Base-by-base conservation (phyloP, 768 basidiomycete species). In the Hortiboletus campestris region DNA sequence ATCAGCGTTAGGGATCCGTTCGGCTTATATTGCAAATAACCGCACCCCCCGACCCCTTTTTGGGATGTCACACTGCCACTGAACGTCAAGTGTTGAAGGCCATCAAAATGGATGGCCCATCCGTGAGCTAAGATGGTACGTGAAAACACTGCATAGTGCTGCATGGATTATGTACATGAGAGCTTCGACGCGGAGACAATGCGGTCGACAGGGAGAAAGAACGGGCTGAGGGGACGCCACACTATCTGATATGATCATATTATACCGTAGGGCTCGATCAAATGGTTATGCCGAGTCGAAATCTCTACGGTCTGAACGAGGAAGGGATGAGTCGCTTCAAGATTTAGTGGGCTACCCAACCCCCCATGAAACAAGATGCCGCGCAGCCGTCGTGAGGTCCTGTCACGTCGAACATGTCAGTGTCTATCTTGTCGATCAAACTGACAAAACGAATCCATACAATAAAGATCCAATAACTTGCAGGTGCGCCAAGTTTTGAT, bases 131-230 rank as follows among this genome's bases (percentile, higher is more conserved):
- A 43, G 17, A 42, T 17, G 41, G 39, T 42, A 35, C 13, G 31
- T 43, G 43, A 53, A 36, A 28, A 19, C 6, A 39, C 16, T n/a
- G 10, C 17, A 17, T 29, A 13, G 16, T 45, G 8, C 14, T 29
- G 12, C 19, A 35, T 49, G 14, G 17, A 45, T 36, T 22, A 56
- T 20, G 25, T 39, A n/a, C n/a, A n/a, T 16, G 41, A 28, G 22
- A 47, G 13, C 14, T 34, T 53, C 7, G n/a, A 44, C 4, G 62
- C 60, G 67, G 67, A 54, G 63, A 57, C 50, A 69, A 34, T 60
- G 67, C 65, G 67, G 67, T 48, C 32, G 16, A 60, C 3, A 51
- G 52, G 67, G 67, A 57, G 56, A 59, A 67, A 67, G 63, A 63
- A 53, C 65, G 65, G 67, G 2, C 41, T 19, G 53, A 59, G 55